Conservation (phyloP, 305 asterid species). For the Plantago rigida region DNA sequence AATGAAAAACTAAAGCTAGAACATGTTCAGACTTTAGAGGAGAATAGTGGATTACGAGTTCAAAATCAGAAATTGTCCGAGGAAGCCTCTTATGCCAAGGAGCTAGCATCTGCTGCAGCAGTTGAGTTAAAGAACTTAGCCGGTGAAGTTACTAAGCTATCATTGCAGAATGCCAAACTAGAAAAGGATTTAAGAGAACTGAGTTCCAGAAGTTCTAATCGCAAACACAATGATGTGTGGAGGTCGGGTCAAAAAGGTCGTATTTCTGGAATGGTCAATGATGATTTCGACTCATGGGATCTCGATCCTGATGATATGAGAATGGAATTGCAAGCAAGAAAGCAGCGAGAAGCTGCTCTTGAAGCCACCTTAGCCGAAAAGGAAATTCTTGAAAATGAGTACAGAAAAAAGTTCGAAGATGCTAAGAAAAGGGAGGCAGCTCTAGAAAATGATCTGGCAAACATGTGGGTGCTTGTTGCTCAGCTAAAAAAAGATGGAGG, state of each 20-base stretch:
- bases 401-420: conserved; percentile 67
- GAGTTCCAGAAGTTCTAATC: conserved; percentile 49
- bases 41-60: conserved; percentile 75
- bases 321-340: conserved; percentile 85
- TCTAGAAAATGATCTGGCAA: conserved; percentile 89
- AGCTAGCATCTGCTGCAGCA: conserved; percentile 98
- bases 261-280: conserved; percentile 42
- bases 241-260: conserved; percentile 59
- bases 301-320: conserved; percentile 72
- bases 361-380: conserved; percentile 89
- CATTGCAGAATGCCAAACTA: conserved; percentile 66
- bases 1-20: conserved; percentile 74
- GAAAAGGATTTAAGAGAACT: conserved; percentile 69
- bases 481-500: conserved; percentile 79
- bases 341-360: conserved; percentile 69
- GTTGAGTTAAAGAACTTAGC: conserved; percentile 87
- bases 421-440: conserved; percentile 84
- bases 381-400: conserved; percentile 76
- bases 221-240: conserved; percentile 49
- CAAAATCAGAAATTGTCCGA: conserved; percentile 87
- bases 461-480: conserved; percentile 99
- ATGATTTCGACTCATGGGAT: conserved; percentile 75
- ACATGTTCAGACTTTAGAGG: conserved; percentile 64
- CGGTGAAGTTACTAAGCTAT: conserved; percentile 87
- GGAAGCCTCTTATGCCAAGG: conserved; percentile 96